A percentile compares a stretch with the other conserved stretches of the same genome.
Conservation (phyloP, 2,329 filamentous ascomycete genomes). For the Aspergillus pseudonomiae region DNA sequence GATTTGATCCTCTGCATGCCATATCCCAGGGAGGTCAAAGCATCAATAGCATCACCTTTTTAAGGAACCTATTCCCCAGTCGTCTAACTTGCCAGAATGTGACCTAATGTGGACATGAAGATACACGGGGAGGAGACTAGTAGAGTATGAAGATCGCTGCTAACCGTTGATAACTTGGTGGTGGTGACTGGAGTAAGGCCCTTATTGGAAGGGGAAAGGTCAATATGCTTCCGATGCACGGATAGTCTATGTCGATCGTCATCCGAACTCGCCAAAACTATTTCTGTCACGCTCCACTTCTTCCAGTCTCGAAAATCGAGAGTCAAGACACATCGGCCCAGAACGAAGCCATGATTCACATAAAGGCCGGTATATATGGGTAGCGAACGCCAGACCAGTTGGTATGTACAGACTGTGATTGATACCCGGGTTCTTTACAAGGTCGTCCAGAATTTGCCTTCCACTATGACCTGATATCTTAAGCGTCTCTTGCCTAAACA, state of each 20-base stretch:
- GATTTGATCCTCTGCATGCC: background rate
- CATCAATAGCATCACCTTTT: background rate
- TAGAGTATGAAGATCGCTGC: background rate
- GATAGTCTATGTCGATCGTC: background rate
- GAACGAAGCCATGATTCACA: background rate
- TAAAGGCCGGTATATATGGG: background rate
- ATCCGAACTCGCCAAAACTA: background rate
- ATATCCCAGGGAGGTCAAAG: background rate
- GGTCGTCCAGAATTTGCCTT: no score
- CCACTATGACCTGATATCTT: background rate
- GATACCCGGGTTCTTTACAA: no score
- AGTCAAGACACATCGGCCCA: background rate
- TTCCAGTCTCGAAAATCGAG: background rate
- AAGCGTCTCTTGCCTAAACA: background rate
- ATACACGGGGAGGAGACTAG: background rate
- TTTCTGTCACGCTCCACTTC: background rate
- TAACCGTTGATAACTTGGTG: background rate
- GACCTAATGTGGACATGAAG: background rate
- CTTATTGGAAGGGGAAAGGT: background rate
- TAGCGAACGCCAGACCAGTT: background rate
- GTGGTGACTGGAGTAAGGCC: background rate
- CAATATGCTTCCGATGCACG: background rate
- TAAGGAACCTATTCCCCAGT: background rate
- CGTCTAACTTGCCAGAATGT: background rate
- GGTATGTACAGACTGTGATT: background rate